phyloP scores from a whole-genome alignment of 495 filamentous ascomycete genomes.

The Trichoderma reesei region DNA sequence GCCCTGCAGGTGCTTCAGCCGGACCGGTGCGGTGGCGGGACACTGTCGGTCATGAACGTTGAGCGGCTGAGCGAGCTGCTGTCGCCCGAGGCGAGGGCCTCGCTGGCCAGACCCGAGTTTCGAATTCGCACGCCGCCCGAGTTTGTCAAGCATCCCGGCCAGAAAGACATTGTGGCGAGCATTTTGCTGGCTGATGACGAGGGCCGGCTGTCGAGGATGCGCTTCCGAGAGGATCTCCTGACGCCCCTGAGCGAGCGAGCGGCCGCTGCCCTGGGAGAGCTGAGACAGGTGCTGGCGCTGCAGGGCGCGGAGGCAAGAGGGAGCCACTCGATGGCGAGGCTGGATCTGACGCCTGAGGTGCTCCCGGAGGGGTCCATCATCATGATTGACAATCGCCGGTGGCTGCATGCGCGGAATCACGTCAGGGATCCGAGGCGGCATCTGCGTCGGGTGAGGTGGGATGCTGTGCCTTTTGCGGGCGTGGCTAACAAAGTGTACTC shows the following conservation, averaged over 20 bases:
- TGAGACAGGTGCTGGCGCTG: conserved; percentile 17
- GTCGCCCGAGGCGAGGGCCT: conserved; percentile 15
- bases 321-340: neutral
- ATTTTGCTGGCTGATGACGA: neutral
- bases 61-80: conserved; percentile 20
- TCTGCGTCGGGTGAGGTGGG: conserved; percentile 29
- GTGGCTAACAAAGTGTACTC: no score
- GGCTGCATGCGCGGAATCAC: conserved; percentile 29
- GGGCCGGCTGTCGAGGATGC: conserved; percentile 14
- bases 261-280: conserved; percentile 19
- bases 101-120: conserved; percentile 18
- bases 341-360: conserved; percentile 18
- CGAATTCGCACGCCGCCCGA: conserved; percentile 25
- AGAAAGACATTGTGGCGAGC: conserved; percentile 15
- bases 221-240: conserved; percentile 28
- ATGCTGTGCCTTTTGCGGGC: conserved; percentile 15
- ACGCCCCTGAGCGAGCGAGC: conserved; percentile 17
- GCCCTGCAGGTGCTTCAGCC: conserved; percentile 29
- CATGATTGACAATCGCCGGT: conserved; percentile 29
- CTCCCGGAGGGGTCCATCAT: conserved; percentile 25
- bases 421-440: conserved; percentile 29
- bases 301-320: neutral
- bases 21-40: conserved; percentile 30
- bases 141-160: conserved; percentile 19
- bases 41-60: conserved; percentile 26